Evolutionary conservation across 163 green algal species (phyloP).

Genomic region (Chlamydomonas reinhardtii): DNA sequence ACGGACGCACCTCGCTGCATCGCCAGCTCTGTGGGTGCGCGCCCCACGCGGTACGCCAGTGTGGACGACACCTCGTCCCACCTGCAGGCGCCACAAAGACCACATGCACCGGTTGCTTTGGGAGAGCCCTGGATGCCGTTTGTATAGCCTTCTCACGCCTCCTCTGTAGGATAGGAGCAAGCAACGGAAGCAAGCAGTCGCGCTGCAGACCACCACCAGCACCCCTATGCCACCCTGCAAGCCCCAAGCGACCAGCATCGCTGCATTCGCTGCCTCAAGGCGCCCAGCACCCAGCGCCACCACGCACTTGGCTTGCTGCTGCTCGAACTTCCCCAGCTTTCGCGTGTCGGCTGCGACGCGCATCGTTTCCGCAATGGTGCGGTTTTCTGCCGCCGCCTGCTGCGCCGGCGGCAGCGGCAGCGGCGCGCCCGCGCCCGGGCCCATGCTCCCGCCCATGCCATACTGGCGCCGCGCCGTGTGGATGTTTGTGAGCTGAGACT

Average conservation of each 20-base stretch:
- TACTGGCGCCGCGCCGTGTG: conserved; percentile 27
- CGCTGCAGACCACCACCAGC: too few species aligned
- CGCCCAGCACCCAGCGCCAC: too few species aligned
- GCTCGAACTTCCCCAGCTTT: conserved; percentile 41
- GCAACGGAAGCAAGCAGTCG: too few species aligned
- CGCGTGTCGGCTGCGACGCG: conserved; percentile 24
- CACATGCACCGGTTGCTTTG: too few species aligned
- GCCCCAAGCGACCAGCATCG: too few species aligned
- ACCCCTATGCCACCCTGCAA: too few species aligned
- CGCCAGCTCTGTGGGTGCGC: conserved; percentile 34
- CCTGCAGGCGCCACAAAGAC: too few species aligned
- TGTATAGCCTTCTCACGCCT: too few species aligned
- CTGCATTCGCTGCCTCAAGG: too few species aligned
- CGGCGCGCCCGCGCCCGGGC: too few species aligned
- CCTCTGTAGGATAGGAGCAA: too few species aligned
- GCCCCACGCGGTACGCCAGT: conserved; percentile 11
- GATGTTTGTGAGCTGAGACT: conserved; percentile 56
- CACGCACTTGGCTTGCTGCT: conserved; percentile 42
- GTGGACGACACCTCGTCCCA: conserved; percentile 6
- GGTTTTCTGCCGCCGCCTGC: background rate
- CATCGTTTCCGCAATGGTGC: conserved; percentile 39
- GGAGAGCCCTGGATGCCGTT: too few species aligned
- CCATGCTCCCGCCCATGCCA: background rate
- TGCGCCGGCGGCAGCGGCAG: background rate
- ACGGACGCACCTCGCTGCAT: conserved; percentile 50